phyloP scores from a whole-genome alignment of 106 monocot species.

The Triglochin maritima region DNA sequence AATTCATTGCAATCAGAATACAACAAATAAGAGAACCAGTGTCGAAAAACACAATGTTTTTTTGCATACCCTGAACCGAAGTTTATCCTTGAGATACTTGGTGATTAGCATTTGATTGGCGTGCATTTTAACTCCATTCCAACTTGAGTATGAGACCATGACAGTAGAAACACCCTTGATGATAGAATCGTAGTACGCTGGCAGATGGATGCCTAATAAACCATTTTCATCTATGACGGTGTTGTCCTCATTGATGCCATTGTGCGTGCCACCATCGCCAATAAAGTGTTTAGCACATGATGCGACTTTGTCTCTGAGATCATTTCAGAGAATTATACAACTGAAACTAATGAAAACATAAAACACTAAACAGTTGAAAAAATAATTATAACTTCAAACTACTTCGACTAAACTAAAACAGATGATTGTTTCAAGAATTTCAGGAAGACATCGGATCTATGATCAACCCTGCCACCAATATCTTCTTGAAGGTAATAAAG shows the following conservation, averaged over 20 bases:
- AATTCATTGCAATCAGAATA: too few species aligned
- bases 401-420: not conserved
- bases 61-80: slow-evolving; percentile 32
- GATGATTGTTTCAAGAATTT: too few species aligned
- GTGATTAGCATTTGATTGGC: slow-evolving; percentile 44
- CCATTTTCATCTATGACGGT: slow-evolving; percentile 27
- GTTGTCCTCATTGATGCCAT: slow-evolving; percentile 68
- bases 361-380: not conserved
- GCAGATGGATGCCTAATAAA: slow-evolving; percentile 58
- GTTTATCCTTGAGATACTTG: slow-evolving; percentile 46
- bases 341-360: not conserved
- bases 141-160: slow-evolving; percentile 68
- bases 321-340: not conserved
- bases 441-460: too few species aligned
- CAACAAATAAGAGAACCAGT: not conserved
- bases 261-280: slow-evolving; percentile 62
- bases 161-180: slow-evolving; percentile 59
- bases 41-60: not conserved
- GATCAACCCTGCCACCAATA: too few species aligned
- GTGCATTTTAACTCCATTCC: slow-evolving; percentile 81
- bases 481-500: too few species aligned
- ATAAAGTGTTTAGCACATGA: slow-evolving; percentile 50
- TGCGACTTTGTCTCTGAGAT: slow-evolving; percentile 8
- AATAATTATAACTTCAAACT: not conserved
- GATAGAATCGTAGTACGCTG: slow-evolving; percentile 41